Evolutionary conservation across 495 filamentous ascomycete species (phyloP), one percentile per base, ranked within the genome.

Genomic region (Recurvomyces mirabilis): DNA sequence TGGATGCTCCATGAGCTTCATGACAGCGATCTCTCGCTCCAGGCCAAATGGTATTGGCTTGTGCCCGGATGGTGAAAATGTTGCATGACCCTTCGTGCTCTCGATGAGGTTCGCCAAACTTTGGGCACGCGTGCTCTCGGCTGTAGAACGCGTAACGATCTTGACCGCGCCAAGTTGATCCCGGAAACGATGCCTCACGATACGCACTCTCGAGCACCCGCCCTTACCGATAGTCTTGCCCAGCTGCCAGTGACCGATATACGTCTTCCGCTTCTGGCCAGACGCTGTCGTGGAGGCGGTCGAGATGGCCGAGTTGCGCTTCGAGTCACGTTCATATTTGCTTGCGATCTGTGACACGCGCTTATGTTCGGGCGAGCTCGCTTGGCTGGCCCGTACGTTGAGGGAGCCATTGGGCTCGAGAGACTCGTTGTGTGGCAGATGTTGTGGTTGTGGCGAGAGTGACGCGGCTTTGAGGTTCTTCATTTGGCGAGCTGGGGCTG

Each of bases 1-100:
- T 0, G 78, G 84, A 65, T 99, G 91, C 49, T 89, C 78, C 40
- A 96, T 85, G 29, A 96, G 70, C 60, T 93, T 96, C 78, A 96
- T 89, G 46, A 98, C 89, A 9, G 86, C 83, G 29, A 93, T 84
- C 57, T 98, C 91, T 26, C 91, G 72, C 57, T 96, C 91, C 36
- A 96, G 83, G 1, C 79, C 81, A 51, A 82, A 74, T 1, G 88
- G 88, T 65, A 95, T 88, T 23, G 74, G 43, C 75, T 73, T 47
- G 73, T 64, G 13, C 1, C 52, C 56, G 17, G 57, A 28, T 20
- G 53, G 47, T 30, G 42, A 37, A 14, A 31, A 24, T 1, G 54
- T 32, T 2, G 40, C 42, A 28, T 56, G 56, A 11, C 54, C 46
- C 19, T 57, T 47, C 5, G 57, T 56, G 46, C 52, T 64, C 52